Base-by-base conservation (phyloP, 108 stramenopile species). In the Ochromonas danica region DNA sequence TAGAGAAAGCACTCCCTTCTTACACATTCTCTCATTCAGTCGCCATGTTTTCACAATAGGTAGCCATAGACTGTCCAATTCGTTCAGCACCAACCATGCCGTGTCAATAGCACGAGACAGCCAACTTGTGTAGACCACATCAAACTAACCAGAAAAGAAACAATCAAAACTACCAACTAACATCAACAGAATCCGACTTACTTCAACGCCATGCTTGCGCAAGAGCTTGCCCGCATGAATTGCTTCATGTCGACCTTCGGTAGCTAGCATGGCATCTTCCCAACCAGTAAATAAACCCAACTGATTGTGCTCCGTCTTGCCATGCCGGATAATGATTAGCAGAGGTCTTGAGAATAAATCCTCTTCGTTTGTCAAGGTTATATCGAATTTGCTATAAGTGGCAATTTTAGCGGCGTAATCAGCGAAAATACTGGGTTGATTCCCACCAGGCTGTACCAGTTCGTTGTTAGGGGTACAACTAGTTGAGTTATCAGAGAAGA, bases 251-350 rank as follows among this genome's bases (percentile, higher is more conserved):
- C 93, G 84, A 2, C 95, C 95, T 62, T 96, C 95, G 43, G 80
- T 62, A 28, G 93, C 93, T 3, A 96, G 85, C 25, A 91, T 92
- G 0, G 90, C 92, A 83, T 93, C 93, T 70, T 91, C 90, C 95
- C 95, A 95, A 2, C 95, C 95, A 2, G 95, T 96, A 80, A 96
- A 96, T 10, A 96, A 74, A 3, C 93, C 94, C 1, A 95, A 85
- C 71, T 93, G 92, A 81, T 96, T 96, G 81, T 96, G 92, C 61
- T 90, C 90, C 22, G 95, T 96, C 79, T 93, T 94, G 0, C 95
- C 95, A 71, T 96, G 95, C 3, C 95, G 83, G 60, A 96, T 96
- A 71, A 96, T 93, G 1, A 96, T 93, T 62, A 96, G 87, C 28
- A 94, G 85, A 27, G 89, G 79, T 67, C 35, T 3, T 22, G 3